phyloP scores from a whole-genome alignment of 305 asterid genomes.

The Solanum aculeatissimum region DNA sequence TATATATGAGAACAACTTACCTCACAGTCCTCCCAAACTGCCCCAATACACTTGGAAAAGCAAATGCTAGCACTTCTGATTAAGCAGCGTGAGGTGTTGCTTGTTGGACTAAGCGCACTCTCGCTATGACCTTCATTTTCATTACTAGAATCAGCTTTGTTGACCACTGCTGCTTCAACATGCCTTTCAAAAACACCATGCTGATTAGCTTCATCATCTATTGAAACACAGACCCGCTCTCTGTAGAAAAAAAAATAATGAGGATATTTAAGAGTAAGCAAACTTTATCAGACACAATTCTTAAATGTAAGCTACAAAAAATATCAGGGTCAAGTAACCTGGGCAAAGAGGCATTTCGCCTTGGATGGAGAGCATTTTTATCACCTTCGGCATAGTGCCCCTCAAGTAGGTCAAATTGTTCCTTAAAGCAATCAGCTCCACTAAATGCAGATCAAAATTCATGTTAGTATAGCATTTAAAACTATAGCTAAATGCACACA shows the following conservation, averaged over 20 bases:
- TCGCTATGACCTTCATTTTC: constrained; percentile 18
- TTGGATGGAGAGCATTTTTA: constrained; percentile 40
- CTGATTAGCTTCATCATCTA: constrained; percentile 49
- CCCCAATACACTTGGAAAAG: constrained; percentile 71
- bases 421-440: constrained; percentile 87
- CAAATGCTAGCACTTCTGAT: constrained; percentile 77
- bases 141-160: constrained; percentile 23
- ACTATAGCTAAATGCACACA: neutral
- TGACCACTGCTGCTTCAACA: constrained; percentile 15
- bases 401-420: constrained; percentile 71
- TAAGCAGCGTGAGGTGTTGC: constrained; percentile 75
- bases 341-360: constrained; percentile 92
- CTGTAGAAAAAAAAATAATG: constrained; percentile 14
- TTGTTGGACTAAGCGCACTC: constrained; percentile 32
- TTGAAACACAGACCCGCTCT: constrained; percentile 57
- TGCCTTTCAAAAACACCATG: constrained; percentile 25
- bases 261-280: neutral
- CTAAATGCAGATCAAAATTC: constrained; percentile 22
- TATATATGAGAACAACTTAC: constrained; percentile 25
- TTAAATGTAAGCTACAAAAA: neutral
- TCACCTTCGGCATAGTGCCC: constrained; percentile 45
- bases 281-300: neutral
- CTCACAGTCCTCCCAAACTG: constrained; percentile 50
- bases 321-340: constrained; percentile 30
- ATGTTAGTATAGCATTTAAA: neutral